Percentiles rank a stretch among this genome's conserved stretches.
Conservation (phyloP, 208 protist species). For the Cochliopodium minus region DNA sequence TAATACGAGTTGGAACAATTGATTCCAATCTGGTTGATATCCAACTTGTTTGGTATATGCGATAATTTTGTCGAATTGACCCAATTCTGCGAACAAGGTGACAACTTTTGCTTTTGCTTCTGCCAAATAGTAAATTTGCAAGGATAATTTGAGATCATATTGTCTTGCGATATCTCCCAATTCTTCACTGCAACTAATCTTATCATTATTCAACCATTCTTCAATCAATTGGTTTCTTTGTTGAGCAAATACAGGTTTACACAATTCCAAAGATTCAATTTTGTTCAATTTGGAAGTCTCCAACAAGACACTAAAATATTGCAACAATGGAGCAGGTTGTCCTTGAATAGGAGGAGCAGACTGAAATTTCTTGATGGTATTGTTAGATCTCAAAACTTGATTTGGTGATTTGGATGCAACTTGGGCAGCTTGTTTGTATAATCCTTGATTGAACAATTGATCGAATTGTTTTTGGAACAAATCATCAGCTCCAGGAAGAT, state of each 20-base stretch:
- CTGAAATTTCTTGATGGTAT: conserved; percentile 85
- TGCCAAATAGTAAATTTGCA: conserved; percentile 87
- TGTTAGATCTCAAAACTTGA: conserved; percentile 73
- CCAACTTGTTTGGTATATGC: conserved; percentile 85
- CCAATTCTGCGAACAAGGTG: conserved; percentile 70
- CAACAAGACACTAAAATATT: conserved; percentile 91
- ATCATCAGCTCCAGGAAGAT: conserved; percentile 88
- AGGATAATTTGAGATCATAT: conserved; percentile 72
- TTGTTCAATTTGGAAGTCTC: conserved; percentile 84
- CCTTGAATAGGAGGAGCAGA: conserved; percentile 46
- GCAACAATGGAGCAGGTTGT: conserved; percentile 75
- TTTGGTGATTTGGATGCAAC: conserved; percentile 75
- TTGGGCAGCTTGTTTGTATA: conserved; percentile 79
- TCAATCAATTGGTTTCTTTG: conserved; percentile 64
- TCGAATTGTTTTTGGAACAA: conserved; percentile 88
- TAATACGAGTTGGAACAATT: conserved; percentile 73
- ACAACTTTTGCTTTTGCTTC: conserved; percentile 76
- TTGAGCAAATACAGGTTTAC: conserved; percentile 68
- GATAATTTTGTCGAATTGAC: conserved; percentile 87
- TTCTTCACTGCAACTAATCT: conserved; percentile 89
- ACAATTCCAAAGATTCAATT: conserved; percentile 91
- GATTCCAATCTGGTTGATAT: conserved; percentile 82
- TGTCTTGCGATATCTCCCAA: conserved; percentile 86
- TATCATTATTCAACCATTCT: conserved; percentile 93
- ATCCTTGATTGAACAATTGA: conserved; percentile 55